Evolutionary conservation across 441 rosid species (phyloP), one percentile per base, ranked within the genome.

Genomic region (Dalechampia spathulata): DNA sequence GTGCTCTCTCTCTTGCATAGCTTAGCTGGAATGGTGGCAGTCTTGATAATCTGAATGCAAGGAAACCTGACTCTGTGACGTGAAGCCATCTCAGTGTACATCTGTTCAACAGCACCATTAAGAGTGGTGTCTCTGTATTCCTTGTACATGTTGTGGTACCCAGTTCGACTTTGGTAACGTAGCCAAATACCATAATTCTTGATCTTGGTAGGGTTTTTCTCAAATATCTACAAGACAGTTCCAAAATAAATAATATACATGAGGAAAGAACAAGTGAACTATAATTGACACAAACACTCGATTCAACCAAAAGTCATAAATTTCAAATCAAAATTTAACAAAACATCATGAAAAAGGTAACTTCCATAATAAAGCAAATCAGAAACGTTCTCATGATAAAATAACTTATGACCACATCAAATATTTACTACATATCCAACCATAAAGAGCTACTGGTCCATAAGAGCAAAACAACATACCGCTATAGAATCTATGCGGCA

Each of bases 11-110:
- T 72, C 71, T 76, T 76, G 75, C 81, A 76, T 1, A 69, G 73
- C 64, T 67, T 72, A 8, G 78, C 77, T 1, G 69, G 58, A 32
- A 76, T 56, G 19, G 77, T 69, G 4, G 78, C 81, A 14, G 81
- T 76, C 62, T 68, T 73, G 52, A 76, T 76, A 1, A 76, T 69
- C 49, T 76, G 81, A 27, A 76, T 76, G 63, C 81, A 76, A 0
- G 75, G 81, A 39, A 37, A 68, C 78, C 81, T 73, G 9, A 76
- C 81, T 23, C 81, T 62, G 67, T 73, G 81, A 5, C 81, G 72
- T 58, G 81, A 76, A 21, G 78, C 81, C 81, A 76, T 76, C 70
- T 73, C 78, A 25, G 60, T 67, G 65, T 76, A 76, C 81, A 76
- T 76, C 16, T 76, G 78, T n/a, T 73, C 81, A 0, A 73, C 75